A percentile compares a stretch with the other conserved stretches of the same genome.
Evolutionary conservation across 2,329 filamentous ascomycete species (phyloP).

Genomic region (Fusarium sp.): DNA sequence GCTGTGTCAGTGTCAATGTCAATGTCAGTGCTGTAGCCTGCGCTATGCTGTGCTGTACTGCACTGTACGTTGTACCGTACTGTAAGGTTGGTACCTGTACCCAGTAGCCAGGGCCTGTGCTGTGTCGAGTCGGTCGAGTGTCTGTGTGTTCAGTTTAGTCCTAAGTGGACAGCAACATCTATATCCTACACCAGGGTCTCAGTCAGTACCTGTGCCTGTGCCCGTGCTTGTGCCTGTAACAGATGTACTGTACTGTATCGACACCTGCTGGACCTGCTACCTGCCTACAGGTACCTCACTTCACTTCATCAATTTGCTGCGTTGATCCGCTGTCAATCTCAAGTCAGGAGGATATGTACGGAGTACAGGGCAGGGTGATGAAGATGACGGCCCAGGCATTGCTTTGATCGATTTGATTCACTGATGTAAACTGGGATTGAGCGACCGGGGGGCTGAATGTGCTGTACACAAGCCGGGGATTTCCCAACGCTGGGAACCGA

Average conservation of each 20-base stretch:
- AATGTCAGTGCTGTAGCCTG: conserved; percentile 9
- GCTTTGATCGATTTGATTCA: conserved; percentile 34
- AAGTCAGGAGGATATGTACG: conserved; percentile 40
- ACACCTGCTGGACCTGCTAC: conserved; percentile 1
- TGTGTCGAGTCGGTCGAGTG: conserved; percentile 23
- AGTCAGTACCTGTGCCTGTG: conserved; percentile 29
- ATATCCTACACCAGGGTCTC: conserved; percentile 19
- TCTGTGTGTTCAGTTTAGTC: conserved; percentile 37
- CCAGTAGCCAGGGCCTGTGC: not conserved
- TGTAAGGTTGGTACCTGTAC: no score
- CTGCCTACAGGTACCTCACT: not conserved
- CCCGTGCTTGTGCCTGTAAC: conserved; percentile 33
- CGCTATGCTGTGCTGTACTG: conserved; percentile 8
- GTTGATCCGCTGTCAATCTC: conserved; percentile 38
- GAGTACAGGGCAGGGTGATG: conserved; percentile 22
- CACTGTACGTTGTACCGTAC: not conserved
- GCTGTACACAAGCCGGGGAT: not conserved
- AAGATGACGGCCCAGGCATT: conserved; percentile 31
- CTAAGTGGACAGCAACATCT: conserved; percentile 16
- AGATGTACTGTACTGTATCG: conserved; percentile 27
- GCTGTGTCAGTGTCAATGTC: conserved; percentile 19
- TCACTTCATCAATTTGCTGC: conserved; percentile 4
- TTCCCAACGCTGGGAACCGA: conserved; percentile 10
- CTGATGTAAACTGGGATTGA: conserved; percentile 3
- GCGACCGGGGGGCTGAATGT: conserved; percentile 14